Base-by-base conservation (phyloP, 2,329 filamentous ascomycete genomes). In the Fusarium newnesense region DNA sequence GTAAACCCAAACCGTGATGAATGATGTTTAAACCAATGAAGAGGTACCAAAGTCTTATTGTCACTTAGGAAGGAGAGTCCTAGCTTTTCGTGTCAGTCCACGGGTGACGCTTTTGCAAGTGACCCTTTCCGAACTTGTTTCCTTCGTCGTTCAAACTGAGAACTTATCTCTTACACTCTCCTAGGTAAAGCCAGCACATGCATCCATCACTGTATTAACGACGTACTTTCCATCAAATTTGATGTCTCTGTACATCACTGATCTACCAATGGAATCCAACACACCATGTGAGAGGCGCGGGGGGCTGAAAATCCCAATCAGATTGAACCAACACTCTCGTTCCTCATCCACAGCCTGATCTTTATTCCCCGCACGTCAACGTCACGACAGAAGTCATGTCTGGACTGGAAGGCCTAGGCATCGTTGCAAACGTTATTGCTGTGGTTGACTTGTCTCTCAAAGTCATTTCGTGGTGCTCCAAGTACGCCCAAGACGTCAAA, bases 401-500 rank as follows among this genome's bases (percentile, higher is more conserved):
- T 11, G 65, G 36, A 13, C 26, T 70, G 2, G 60, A 66, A 57
- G 63, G 42, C 3, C 60, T 65, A 2, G 21, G 49, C 4, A 57
- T 66, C 10, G 49, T n/a, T 1, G 60, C 60, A 28, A 65, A 39
- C 21, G 60, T 65, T 1, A 65, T 66, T 12, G 49, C 62, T 1
- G 59, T 64, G 2, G 59, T 54, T 0, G 62, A 64, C 1, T 2
- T 64, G 4, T 65, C 59, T 10, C 39, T 65, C 7, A 54, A 65
- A 7, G 59, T 65, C 2, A 46, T 65, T 3, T 39, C 39, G 1
- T 44, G 28, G 32, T 84, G 81, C 58, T 76, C 75, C 26, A 73
- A 82, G 54, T 84, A 84, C 69, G 82, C 76, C 10, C 70, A 75
- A 57, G 75, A 79, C 4, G 79, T 82, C 43, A 78, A 79, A 63